Evolutionary conservation across 148 eudicot species (phyloP).

Genomic region (Silene latifolia): DNA sequence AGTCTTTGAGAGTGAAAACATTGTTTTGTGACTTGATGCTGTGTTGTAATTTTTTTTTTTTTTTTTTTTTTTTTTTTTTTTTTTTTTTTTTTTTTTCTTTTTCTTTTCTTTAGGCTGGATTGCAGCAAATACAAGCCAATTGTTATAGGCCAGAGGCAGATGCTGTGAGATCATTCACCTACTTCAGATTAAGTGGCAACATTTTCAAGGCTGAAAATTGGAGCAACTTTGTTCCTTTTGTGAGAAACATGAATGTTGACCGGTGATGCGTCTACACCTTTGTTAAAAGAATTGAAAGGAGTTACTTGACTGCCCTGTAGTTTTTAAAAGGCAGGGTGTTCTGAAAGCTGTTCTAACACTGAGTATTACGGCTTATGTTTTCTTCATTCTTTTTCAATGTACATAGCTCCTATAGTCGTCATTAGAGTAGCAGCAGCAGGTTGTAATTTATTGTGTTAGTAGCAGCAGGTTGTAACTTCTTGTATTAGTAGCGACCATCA

Average conservation of each 20-base stretch:
- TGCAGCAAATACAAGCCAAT: slow-evolving; percentile 48
- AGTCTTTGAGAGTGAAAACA: background rate
- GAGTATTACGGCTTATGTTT: slow-evolving; percentile 18
- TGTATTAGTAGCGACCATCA: slow-evolving; percentile 1
- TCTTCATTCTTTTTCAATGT: slow-evolving; percentile 37
- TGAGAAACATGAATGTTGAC: slow-evolving; percentile 47
- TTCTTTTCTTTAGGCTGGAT: slow-evolving; percentile 35
- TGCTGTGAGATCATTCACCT: slow-evolving; percentile 48
- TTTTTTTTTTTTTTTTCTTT: background rate
- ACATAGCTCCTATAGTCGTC: slow-evolving; percentile 22
- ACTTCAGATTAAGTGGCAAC: slow-evolving; percentile 51
- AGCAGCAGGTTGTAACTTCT: too few relatives aligned
- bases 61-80: too few relatives aligned
- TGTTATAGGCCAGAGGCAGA: slow-evolving; percentile 42
- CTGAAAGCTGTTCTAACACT: slow-evolving; percentile 13
- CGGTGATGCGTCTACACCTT: slow-evolving; percentile 18
- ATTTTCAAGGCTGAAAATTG: slow-evolving; percentile 51
- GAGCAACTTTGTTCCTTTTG: slow-evolving; percentile 53
- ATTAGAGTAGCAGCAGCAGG: slow-evolving; percentile 22
- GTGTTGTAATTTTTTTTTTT: too few relatives aligned
- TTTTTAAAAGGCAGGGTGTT: slow-evolving; percentile 31
- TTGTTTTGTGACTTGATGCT: background rate
- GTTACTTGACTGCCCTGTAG: slow-evolving; percentile 23
- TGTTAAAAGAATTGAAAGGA: slow-evolving; percentile 14
- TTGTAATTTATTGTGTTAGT: slow-evolving; percentile 7